phyloP scores from a whole-genome alignment of 2,329 filamentous ascomycete genomes.

The Paraphaeosphaeria sporulosa region DNA sequence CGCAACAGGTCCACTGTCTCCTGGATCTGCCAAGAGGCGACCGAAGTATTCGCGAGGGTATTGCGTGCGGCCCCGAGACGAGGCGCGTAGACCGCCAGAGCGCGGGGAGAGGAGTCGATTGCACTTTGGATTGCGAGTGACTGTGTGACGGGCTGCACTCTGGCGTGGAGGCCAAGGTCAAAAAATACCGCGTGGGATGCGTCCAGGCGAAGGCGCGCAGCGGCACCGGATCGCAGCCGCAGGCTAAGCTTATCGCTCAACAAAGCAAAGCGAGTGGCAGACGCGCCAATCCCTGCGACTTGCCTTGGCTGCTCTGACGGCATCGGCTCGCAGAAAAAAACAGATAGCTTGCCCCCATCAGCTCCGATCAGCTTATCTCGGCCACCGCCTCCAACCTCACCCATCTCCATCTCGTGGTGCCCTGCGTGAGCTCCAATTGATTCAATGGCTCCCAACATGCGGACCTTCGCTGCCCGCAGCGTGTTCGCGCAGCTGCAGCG shows the following conservation, averaged over 20 bases:
- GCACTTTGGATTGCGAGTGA: background rate
- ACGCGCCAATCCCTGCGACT: background rate
- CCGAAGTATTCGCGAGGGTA: background rate
- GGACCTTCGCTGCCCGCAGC: constrained; percentile 43
- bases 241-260: constrained; percentile 6
- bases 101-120: background rate
- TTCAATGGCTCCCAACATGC: constrained; percentile 48
- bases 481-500: constrained; percentile 41
- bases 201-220: background rate
- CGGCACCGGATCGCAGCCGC: background rate
- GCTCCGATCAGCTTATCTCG: constrained; percentile 21
- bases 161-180: constrained; percentile 1
- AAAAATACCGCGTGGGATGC: constrained; percentile 5
- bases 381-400: constrained; percentile 15
- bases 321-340: constrained; percentile 43
- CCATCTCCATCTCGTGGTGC: constrained; percentile 18
- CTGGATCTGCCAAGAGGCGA: background rate
- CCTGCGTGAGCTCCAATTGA: constrained; percentile 6
- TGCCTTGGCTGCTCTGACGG: constrained; percentile 24
- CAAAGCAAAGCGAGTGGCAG: constrained; percentile 3
- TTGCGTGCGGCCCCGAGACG: constrained; percentile 6
- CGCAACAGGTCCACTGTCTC: background rate
- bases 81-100: background rate
- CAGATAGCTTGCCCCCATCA: constrained; percentile 27
- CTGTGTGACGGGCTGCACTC: background rate